Conservation (phyloP, 192 early-diverging fungal species). For the Lobosporangium transversale region DNA sequence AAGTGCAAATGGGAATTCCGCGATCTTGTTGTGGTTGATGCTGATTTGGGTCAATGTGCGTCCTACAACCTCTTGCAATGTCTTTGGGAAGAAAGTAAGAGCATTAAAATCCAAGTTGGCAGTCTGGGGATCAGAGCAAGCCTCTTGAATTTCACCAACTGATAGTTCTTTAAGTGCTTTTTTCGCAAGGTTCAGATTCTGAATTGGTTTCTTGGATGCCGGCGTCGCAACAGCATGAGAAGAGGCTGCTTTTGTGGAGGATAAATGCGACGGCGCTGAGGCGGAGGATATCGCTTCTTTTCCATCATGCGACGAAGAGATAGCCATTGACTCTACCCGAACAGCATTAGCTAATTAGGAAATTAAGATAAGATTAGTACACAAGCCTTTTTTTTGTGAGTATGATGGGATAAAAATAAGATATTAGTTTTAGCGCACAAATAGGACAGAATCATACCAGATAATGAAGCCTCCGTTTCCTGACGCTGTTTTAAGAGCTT, state of each 20-base stretch:
- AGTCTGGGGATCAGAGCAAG: conserved; percentile 33
- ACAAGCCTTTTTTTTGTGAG: too few relatives aligned
- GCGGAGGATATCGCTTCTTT: neutral
- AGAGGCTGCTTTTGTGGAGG: too few relatives aligned
- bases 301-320: conserved; percentile 10
- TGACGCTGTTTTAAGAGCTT: conserved; percentile 54
- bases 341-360: conserved; percentile 20
- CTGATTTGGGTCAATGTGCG: conserved; percentile 56
- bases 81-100: conserved; percentile 33
- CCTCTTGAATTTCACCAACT: conserved; percentile 33
- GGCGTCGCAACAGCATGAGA: too few relatives aligned
- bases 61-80: conserved; percentile 27
- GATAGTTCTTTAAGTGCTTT: conserved; percentile 47
- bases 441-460: too few relatives aligned
- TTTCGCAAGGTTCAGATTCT: conserved; percentile 55
- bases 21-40: conserved; percentile 63
- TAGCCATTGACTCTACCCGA: conserved; percentile 32
- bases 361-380: neutral
- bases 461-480: conserved; percentile 29
- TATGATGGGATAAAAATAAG: too few relatives aligned
- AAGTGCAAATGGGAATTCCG: conserved; percentile 51
- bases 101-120: conserved; percentile 44
- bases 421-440: too few relatives aligned
- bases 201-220: neutral
- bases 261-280: neutral